These are phyloP conservation scores for Chlorociboria aeruginascens DNA, from an alignment of 495 filamentous ascomycete genomes.

Conservation along the genomic window DNA sequence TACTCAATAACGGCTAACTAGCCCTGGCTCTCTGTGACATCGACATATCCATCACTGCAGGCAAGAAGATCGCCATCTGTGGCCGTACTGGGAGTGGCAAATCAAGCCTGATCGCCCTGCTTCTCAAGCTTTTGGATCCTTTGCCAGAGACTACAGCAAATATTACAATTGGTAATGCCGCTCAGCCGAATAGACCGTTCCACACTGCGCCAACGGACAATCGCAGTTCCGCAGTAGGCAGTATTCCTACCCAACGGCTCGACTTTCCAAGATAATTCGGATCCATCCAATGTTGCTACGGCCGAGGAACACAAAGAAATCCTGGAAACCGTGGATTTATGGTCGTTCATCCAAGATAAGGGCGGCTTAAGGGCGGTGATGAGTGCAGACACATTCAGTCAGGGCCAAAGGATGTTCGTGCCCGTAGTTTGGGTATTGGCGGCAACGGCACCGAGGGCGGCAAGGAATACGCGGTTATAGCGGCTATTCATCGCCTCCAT, in stretches of 20 bases:
- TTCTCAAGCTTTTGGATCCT: slow-evolving; percentile 27
- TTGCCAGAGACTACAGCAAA: slow-evolving; percentile 1
- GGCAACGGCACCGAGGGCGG: too few species aligned
- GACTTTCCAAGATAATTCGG: slow-evolving; percentile 14
- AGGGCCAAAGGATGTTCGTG: slow-evolving; percentile 41
- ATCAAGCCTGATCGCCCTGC: slow-evolving; percentile 20
- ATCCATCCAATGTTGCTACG: neutral
- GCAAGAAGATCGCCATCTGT: slow-evolving; percentile 4
- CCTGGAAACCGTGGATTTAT: slow-evolving; percentile 21
- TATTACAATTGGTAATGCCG: too few species aligned
- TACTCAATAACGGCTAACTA: too few species aligned
- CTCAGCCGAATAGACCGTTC: too few species aligned
- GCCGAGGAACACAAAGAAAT: neutral
- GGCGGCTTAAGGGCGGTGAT: slow-evolving; percentile 37
- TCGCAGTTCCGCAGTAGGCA: slow-evolving; percentile 31
- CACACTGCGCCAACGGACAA: slow-evolving; percentile 15
- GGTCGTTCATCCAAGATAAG: neutral
- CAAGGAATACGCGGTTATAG: slow-evolving; percentile 34
- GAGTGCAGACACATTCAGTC: slow-evolving; percentile 36
- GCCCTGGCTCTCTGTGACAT: too few species aligned
- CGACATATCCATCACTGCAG: slow-evolving; percentile 19
- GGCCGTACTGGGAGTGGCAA: slow-evolving; percentile 13
- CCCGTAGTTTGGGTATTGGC: neutral
- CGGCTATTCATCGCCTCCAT: slow-evolving; percentile 37
- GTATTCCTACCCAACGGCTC: slow-evolving; percentile 23